Conservation (phyloP, 176 grass and related monocot genomes). For the Hsuehochloa calcarea region DNA sequence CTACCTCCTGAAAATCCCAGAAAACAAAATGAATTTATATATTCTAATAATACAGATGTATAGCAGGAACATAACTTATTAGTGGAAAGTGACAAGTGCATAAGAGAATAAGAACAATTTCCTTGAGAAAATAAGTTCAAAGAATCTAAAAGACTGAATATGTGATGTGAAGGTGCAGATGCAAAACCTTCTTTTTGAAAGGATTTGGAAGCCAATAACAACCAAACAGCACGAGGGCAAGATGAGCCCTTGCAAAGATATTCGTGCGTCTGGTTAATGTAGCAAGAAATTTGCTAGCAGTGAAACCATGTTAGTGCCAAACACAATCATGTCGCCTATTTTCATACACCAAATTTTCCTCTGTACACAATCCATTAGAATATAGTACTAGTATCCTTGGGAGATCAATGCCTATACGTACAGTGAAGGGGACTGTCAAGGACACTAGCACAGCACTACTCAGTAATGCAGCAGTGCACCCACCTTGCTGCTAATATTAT, state of each 20-base stretch:
- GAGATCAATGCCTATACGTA: neutral
- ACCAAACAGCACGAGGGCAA: neutral
- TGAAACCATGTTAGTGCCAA: neutral
- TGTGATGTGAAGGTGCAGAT: neutral
- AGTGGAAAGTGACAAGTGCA: neutral
- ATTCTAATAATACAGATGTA: slow-evolving; percentile 15
- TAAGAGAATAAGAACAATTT: neutral
- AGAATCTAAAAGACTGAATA: neutral
- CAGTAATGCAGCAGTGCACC: neutral
- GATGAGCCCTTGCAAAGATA: neutral
- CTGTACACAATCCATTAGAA: neutral
- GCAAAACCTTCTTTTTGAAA: neutral
- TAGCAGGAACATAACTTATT: neutral
- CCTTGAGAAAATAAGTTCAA: neutral
- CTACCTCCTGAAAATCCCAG: slow-evolving; percentile 64
- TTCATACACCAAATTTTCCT: neutral
- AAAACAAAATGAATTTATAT: slow-evolving; percentile 17
- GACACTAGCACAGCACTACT: neutral
- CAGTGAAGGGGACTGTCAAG: neutral
- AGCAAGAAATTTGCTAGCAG: neutral
- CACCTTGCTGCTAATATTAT: slow-evolving; percentile 5
- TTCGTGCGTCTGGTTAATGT: neutral
- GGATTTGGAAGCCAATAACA: neutral
- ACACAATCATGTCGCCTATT: neutral
- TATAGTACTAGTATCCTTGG: neutral